Percentiles rank a stretch among this genome's conserved stretches.
phyloP scores from a whole-genome alignment of 163 green algal species.

The Prototheca wickerhamii region DNA sequence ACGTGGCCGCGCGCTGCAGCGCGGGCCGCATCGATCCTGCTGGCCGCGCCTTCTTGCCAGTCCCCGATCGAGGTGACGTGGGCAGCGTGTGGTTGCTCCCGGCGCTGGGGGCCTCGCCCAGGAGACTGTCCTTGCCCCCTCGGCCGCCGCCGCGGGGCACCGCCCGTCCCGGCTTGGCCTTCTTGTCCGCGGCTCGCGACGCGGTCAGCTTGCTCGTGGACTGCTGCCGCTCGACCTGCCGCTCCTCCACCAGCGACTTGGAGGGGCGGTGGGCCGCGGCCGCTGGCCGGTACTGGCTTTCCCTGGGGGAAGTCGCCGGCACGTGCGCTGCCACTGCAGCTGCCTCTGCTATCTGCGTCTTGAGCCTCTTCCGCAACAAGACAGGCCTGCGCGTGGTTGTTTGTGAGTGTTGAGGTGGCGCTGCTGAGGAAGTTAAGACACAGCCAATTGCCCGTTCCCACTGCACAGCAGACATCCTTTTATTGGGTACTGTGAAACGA shows the following conservation, averaged over 20 bases:
- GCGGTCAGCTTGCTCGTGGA: conserved; percentile 1
- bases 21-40: not conserved
- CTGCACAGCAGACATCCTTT: too few relatives aligned
- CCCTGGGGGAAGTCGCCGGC: not conserved
- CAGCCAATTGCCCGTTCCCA: too few relatives aligned
- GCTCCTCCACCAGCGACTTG: conserved; percentile 4
- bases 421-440: too few relatives aligned
- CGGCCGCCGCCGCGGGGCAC: too few relatives aligned
- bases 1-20: too few relatives aligned
- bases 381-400: too few relatives aligned
- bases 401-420: too few relatives aligned
- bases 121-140: not conserved
- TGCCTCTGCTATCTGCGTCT: not conserved
- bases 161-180: too few relatives aligned
- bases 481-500: too few relatives aligned
- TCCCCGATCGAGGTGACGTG: not conserved
- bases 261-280: too few relatives aligned
- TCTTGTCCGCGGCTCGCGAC: not conserved
- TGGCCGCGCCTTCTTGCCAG: conserved; percentile 3
- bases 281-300: too few relatives aligned
- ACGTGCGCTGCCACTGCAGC: not conserved
- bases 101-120: not conserved
- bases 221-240: not conserved
- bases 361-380: not conserved
- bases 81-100: not conserved